Evolutionary conservation across 495 filamentous ascomycete species (phyloP), one percentile per base, ranked within the genome.

Genomic region (Wilcoxina mikolae): DNA sequence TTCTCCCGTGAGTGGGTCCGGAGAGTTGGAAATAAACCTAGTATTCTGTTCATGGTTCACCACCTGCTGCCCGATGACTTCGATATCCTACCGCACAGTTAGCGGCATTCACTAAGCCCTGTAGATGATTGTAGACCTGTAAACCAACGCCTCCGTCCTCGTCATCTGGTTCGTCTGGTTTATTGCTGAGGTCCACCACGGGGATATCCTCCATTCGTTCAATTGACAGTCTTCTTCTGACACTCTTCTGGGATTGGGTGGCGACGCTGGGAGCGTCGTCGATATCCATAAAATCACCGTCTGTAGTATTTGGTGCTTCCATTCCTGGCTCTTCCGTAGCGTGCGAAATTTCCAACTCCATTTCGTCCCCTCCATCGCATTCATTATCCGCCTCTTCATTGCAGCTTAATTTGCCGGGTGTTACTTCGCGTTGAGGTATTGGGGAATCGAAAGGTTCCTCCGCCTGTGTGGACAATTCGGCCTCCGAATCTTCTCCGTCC

Each of bases 401-500:
- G n/a, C n/a, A n/a, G n/a, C n/a, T n/a, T n/a, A n/a, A n/a, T n/a
- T n/a, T n/a, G n/a, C n/a, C n/a, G n/a, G n/a, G n/a, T n/a, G n/a
- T n/a, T n/a, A n/a, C n/a, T n/a, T n/a, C n/a, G n/a, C n/a, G n/a
- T n/a, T n/a, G n/a, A n/a, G n/a, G n/a, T n/a, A n/a, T n/a, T n/a
- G n/a, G 24, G 5, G 43, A 26, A 3, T 22, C 42, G 18, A 18
- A 2, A 24, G 31, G 39, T 44, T 12, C 43, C 0, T 58, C 57
- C 26, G 51, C 56, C 35, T 68, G 60, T 33, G 61, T 60, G 24
- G 39, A 54, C n/a, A 65, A 39, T 35, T 66, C 55, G 9, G 49
- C 53, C 43, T 71, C 74, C 4, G 61, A 65, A 35, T 81, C 78
- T 47, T 78, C 76, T 29, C 74, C 74, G 57, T 81, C 78, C 26